A percentile compares a stretch with the other conserved stretches of the same genome.
Evolutionary conservation across 176 grass and related monocot genomes (phyloP).

Genomic region (Alopecurus myosuroides): DNA sequence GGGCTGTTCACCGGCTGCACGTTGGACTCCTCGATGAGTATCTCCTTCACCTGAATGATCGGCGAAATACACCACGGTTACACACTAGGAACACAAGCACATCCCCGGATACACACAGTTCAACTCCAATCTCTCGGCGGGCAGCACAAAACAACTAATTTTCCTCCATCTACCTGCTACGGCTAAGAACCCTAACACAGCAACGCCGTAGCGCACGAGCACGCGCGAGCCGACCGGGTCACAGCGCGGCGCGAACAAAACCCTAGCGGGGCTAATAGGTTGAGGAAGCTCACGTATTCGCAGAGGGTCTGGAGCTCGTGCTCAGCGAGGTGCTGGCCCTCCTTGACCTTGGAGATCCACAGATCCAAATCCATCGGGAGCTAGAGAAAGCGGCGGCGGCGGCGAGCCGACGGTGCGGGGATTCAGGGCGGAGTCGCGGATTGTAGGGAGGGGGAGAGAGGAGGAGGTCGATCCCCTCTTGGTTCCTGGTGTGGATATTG

Average conservation of each 20-base stretch:
- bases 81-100: not conserved
- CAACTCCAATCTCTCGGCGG: not conserved
- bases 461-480: conserved; percentile 4
- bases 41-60: conserved; percentile 80
- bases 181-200: conserved; percentile 5
- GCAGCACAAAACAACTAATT: conserved; percentile 2
- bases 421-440: not conserved
- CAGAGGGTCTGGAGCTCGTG: conserved; percentile 98
- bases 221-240: not conserved
- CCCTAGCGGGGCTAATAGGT: conserved; percentile 29
- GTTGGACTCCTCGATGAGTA: conserved; percentile 97
- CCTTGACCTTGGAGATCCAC: conserved; percentile 99
- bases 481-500: not conserved
- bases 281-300: conserved; percentile 71
- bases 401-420: not conserved
- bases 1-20: conserved; percentile 99
- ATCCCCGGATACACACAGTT: not conserved
- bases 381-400: not conserved
- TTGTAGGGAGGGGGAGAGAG: not conserved
- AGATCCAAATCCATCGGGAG: conserved; percentile 94
- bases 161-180: not conserved
- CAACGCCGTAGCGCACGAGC: not conserved
- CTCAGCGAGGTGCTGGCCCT: conserved; percentile 91
- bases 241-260: conserved; percentile 12
- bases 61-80: not conserved